phyloP scores from a whole-genome alignment of 202 grass and related monocot species.

The Panicum hallii region DNA sequence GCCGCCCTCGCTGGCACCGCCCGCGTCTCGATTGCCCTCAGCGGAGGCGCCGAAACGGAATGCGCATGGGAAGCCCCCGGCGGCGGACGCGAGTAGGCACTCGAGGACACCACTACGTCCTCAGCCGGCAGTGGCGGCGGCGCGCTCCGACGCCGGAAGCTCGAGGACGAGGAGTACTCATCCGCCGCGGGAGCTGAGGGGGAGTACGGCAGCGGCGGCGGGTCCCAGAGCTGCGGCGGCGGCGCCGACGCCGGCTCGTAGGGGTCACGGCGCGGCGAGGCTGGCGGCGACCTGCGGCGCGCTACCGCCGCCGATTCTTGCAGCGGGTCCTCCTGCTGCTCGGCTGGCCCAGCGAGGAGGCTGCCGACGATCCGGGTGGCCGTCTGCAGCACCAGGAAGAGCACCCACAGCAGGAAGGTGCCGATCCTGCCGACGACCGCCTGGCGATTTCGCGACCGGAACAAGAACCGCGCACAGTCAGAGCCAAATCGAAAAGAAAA shows the following conservation, averaged over 20 bases:
- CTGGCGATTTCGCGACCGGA: slow-evolving; percentile 15
- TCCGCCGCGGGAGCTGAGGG: slow-evolving; percentile 38
- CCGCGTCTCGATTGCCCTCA: slow-evolving; percentile 42
- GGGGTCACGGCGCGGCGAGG: slow-evolving; percentile 28
- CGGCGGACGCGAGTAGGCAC: slow-evolving; percentile 43
- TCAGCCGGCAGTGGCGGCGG: slow-evolving; percentile 19
- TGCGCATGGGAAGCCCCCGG: neutral
- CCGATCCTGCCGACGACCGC: slow-evolving; percentile 48
- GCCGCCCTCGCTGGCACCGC: slow-evolving; percentile 23
- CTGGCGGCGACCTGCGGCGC: slow-evolving; percentile 43
- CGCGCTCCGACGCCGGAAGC: slow-evolving; percentile 52
- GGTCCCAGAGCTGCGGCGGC: slow-evolving; percentile 35
- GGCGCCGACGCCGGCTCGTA: slow-evolving; percentile 34
- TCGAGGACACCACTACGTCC: slow-evolving; percentile 45
- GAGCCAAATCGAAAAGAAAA: neutral
- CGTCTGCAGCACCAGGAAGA: slow-evolving; percentile 61
- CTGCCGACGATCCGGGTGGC: slow-evolving; percentile 61
- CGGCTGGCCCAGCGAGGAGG: slow-evolving; percentile 37
- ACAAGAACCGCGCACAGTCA: slow-evolving; percentile 12
- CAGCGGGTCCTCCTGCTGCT: slow-evolving; percentile 22
- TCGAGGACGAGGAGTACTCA: slow-evolving; percentile 46
- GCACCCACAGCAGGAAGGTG: slow-evolving; percentile 59
- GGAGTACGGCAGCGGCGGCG: slow-evolving; percentile 19
- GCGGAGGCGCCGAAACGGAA: slow-evolving; percentile 40
- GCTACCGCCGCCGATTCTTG: slow-evolving; percentile 23